phyloP scores from a whole-genome alignment of 148 eudicot genomes.

The Pouteria glomerata region DNA sequence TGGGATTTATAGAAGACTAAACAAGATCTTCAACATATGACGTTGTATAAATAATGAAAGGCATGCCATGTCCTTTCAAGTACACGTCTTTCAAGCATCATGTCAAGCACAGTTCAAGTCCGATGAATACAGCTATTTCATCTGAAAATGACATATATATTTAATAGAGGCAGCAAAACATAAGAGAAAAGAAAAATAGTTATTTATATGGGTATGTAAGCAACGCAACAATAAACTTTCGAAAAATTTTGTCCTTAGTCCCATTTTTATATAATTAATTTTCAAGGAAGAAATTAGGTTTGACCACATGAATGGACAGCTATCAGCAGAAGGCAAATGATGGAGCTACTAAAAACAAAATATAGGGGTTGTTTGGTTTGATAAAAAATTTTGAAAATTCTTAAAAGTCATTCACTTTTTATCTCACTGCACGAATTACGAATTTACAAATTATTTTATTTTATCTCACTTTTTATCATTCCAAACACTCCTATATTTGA shows the following conservation, averaged over 20 bases:
- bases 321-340: not conserved
- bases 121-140: not conserved
- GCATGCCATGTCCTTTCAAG: conserved; percentile 3
- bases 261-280: not conserved
- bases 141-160: not conserved
- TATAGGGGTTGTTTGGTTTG: no score
- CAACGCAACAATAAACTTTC: not conserved
- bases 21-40: not conserved
- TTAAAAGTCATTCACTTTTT: no score
- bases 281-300: not conserved
- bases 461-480: no score
- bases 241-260: not conserved
- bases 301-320: not conserved
- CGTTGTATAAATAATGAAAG: conserved; percentile 1
- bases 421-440: no score
- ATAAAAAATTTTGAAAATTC: no score
- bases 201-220: not conserved
- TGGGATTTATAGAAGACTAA: not conserved
- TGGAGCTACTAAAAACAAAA: not conserved
- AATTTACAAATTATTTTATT: no score
- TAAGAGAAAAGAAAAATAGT: no score
- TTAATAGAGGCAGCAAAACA: not conserved
- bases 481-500: no score
- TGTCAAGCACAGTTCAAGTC: no score
- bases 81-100: not conserved